These are phyloP conservation scores for Sugiyamaella mastotermitis DNA, from an alignment of 805 yeast genomes.

Conservation along the genomic window DNA sequence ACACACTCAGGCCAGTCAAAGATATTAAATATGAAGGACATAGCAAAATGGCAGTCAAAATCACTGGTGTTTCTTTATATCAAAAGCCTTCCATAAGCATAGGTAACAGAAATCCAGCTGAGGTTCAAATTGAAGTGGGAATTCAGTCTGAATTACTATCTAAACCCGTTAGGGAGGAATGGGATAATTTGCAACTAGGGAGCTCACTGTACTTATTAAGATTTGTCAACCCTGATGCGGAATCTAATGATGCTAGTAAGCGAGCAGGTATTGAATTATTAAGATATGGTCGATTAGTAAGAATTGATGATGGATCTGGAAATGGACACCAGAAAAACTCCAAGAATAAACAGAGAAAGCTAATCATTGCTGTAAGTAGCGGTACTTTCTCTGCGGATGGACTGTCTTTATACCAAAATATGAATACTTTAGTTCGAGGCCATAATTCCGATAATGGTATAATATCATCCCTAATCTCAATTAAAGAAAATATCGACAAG, in stretches of 20 bases:
- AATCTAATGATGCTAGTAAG: slow-evolving; percentile 12
- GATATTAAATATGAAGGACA: slow-evolving; percentile 18
- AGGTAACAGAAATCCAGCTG: slow-evolving; percentile 22
- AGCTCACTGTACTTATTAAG: slow-evolving; percentile 25
- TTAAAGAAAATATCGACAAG: slow-evolving; percentile 7
- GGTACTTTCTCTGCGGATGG: too few species aligned
- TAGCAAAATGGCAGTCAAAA: slow-evolving; percentile 21
- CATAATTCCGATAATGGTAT: slow-evolving; percentile 20
- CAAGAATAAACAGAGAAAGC: too few species aligned
- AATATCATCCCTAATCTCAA: slow-evolving; percentile 19
- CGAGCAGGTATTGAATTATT: slow-evolving; percentile 21
- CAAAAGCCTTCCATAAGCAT: slow-evolving; percentile 21
- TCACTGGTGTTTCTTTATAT: slow-evolving; percentile 16
- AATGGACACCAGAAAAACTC: too few species aligned
- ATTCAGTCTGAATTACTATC: slow-evolving; percentile 18
- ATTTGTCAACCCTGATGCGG: slow-evolving; percentile 15
- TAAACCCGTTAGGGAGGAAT: slow-evolving; percentile 18
- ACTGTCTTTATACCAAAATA: slow-evolving; percentile 12
- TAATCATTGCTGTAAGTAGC: too few species aligned
- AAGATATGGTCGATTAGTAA: slow-evolving; percentile 24
- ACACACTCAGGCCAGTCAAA: background rate
- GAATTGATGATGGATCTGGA: slow-evolving; percentile 22
- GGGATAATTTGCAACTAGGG: slow-evolving; percentile 24
- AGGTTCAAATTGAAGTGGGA: slow-evolving; percentile 23
- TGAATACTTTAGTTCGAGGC: slow-evolving; percentile 28